Percentiles rank a stretch among this genome's conserved stretches.
Evolutionary conservation across 768 basidiomycete species (phyloP).

Genomic region (Austroboletus eburneus): DNA sequence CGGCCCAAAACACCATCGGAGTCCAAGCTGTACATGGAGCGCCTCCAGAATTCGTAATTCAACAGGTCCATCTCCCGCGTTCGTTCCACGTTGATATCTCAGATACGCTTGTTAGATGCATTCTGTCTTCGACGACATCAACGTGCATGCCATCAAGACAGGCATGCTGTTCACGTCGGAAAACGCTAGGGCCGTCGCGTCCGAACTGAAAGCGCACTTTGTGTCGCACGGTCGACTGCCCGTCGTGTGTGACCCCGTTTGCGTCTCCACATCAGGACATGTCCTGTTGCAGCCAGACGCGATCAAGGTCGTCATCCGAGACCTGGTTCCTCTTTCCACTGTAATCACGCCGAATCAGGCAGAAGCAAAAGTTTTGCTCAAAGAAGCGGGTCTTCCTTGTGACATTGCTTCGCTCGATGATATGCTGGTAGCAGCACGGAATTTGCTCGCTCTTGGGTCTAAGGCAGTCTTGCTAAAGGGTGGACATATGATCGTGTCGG

Average conservation of each 20-base stretch:
- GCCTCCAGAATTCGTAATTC: conserved; percentile 64
- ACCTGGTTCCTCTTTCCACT: conserved; percentile 67
- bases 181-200: conserved; percentile 48
- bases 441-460: conserved; percentile 46
- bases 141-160: conserved; percentile 74
- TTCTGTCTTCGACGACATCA: conserved; percentile 68
- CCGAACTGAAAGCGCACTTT: conserved; percentile 45
- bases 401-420: conserved; percentile 47
- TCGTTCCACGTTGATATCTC: not conserved
- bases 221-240: conserved; percentile 35
- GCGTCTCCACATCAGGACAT: conserved; percentile 87
- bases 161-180: conserved; percentile 79
- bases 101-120: conserved; percentile 45
- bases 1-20: conserved; percentile 85
- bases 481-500: conserved; percentile 58
- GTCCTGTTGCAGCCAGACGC: conserved; percentile 67
- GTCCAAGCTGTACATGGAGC: conserved; percentile 70
- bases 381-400: conserved; percentile 25
- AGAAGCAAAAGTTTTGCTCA: conserved; percentile 71
- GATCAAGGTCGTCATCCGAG: conserved; percentile 48
- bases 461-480: conserved; percentile 77
- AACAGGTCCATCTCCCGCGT: conserved; percentile 53
- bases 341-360: conserved; percentile 83
- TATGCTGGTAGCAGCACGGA: conserved; percentile 55
- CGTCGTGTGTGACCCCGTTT: conserved; percentile 85